Conservation (phyloP, 768 basidiomycete genomes). For the Boletus fagicola region DNA sequence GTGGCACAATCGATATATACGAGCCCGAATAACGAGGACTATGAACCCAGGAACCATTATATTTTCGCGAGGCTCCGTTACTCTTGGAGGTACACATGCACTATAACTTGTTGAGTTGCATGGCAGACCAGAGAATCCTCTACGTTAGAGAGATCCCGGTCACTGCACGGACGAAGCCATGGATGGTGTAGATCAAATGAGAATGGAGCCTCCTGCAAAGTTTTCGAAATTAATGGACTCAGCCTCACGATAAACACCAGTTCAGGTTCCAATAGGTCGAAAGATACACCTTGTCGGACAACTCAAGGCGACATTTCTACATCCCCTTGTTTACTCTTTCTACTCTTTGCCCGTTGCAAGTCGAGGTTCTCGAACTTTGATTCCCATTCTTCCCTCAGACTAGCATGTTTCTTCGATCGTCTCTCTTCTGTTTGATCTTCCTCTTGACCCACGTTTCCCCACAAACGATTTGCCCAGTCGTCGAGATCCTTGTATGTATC, state of each 20-base stretch:
- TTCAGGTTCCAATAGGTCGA: neutral
- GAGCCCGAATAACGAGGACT: neutral
- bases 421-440: slow-evolving; percentile 19
- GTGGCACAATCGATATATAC: neutral
- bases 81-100: neutral
- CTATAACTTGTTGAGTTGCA: neutral
- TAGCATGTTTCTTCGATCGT: slow-evolving; percentile 39
- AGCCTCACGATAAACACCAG: neutral
- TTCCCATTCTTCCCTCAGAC: slow-evolving; percentile 41
- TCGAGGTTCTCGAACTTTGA: slow-evolving; percentile 37
- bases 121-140: neutral
- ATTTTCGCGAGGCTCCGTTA: neutral
- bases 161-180: neutral
- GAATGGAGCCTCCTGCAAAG: neutral
- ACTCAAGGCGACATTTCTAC: slow-evolving; percentile 27
- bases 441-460: slow-evolving; percentile 40
- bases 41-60: neutral
- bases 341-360: slow-evolving; percentile 21
- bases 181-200: neutral
- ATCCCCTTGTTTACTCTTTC: slow-evolving; percentile 19
- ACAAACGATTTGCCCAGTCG: slow-evolving; percentile 43
- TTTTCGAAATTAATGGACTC: neutral
- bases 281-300: neutral
- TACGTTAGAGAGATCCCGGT: neutral
- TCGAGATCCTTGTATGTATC: slow-evolving; percentile 47